phyloP scores from a whole-genome alignment of 208 protist species.

The Endotrypanum monterogeii region DNA sequence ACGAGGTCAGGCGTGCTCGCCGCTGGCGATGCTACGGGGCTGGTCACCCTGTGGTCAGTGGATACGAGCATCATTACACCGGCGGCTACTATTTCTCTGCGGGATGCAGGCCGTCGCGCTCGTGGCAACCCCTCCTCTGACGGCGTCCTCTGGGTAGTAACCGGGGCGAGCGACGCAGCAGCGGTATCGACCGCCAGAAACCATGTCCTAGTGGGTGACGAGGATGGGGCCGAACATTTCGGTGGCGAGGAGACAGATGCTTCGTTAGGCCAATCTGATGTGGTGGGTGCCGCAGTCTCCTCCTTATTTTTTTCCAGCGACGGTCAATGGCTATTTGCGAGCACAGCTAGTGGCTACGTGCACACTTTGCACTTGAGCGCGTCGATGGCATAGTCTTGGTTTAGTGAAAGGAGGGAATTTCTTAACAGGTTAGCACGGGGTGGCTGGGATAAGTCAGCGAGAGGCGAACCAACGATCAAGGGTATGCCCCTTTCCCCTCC shows the following conservation, averaged over 20 bases:
- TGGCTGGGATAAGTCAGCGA: not conserved
- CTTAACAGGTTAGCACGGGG: too few relatives aligned
- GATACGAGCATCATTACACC: conserved; percentile 42
- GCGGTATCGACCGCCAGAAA: not conserved
- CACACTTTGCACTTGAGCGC: conserved; percentile 49
- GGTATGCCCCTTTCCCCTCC: not conserved
- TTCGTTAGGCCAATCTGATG: conserved; percentile 17
- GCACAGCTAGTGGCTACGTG: conserved; percentile 47
- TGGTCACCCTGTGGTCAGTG: conserved; percentile 66
- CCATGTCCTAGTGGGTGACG: not conserved
- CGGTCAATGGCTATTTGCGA: conserved; percentile 65
- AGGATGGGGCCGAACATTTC: conserved; percentile 15
- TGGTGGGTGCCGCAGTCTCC: conserved; percentile 38
- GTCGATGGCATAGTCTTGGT: not conserved
- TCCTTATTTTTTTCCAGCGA: conserved; percentile 58
- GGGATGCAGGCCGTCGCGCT: conserved; percentile 15
- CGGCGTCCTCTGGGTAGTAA: conserved; percentile 14
- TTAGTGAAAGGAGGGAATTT: not conserved
- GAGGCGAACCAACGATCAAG: not conserved
- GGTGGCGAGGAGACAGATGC: conserved; percentile 14
- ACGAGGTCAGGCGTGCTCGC: conserved; percentile 62
- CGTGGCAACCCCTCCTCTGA: conserved; percentile 18
- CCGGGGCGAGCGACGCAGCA: conserved; percentile 2
- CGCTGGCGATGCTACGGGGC: conserved; percentile 57
- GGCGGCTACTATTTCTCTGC: conserved; percentile 41